A percentile compares a stretch with the other conserved stretches of the same genome.
These are phyloP conservation scores for Yamadazyma taylorii DNA, from an alignment of 1,139 yeast species.

Conservation along the genomic window DNA sequence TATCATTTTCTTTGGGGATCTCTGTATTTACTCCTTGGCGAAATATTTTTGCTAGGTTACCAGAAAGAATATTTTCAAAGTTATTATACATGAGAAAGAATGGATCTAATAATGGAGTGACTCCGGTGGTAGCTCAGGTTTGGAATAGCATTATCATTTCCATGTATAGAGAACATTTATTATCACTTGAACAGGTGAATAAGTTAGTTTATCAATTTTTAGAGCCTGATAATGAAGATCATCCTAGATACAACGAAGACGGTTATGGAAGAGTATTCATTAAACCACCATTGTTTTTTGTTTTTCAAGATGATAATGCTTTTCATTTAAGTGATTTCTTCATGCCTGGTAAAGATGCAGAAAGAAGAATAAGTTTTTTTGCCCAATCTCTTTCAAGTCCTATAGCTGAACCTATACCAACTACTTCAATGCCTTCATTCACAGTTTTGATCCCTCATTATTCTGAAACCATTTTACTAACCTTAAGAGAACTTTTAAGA, in stretches of 20 bases:
- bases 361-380: conserved; percentile 78
- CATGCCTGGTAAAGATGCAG: conserved; percentile 68
- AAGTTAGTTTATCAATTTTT: conserved; percentile 37
- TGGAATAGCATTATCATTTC: conserved; percentile 82
- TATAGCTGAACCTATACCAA: conserved; percentile 69
- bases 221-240: conserved; percentile 24
- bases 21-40: conserved; percentile 89
- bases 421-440: conserved; percentile 76
- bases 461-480: conserved; percentile 68
- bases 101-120: conserved; percentile 12
- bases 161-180: conserved; percentile 73
- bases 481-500: conserved; percentile 65
- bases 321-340: conserved; percentile 41
- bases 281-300: conserved; percentile 66
- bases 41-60: conserved; percentile 71
- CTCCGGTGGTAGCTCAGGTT: conserved; percentile 54
- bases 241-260: conserved; percentile 15
- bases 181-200: conserved; percentile 71
- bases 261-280: conserved; percentile 25
- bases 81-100: conserved; percentile 45
- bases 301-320: conserved; percentile 66
- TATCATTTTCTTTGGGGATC: conserved; percentile 73
- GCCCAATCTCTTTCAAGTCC: conserved; percentile 85
- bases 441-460: conserved; percentile 88
- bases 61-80: conserved; percentile 70